Base-by-base conservation (phyloP, 2,329 filamentous ascomycete genomes). In the Venturia asperata region DNA sequence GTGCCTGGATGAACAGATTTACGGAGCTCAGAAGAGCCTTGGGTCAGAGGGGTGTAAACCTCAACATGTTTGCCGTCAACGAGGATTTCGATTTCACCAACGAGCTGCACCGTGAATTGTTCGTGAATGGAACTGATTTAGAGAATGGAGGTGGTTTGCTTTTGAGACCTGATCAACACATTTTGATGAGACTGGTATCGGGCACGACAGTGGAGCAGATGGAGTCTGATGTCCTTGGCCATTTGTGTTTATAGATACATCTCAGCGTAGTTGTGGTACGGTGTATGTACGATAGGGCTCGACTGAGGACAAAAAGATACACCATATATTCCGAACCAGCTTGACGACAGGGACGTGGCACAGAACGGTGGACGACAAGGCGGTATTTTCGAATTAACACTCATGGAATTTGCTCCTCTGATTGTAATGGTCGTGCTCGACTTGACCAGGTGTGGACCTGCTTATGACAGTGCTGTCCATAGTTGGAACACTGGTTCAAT, bases 121-220 rank as follows among this genome's bases (percentile, higher is more conserved):
- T 72, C 67, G 62, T 69, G 6, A 64, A 68, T 3, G 67, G 69
- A 3, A 68, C 71, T 52, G 65, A 67, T 1, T 62, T 77, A 7
- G 45, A 63, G 5, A 62, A 69, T 3, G 71, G 70, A 7, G 68
- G 70, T 17, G 75, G 71, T 0, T 66, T 74, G 6, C 62, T 78
- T 3, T 68, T 78, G 15, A 69, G 76, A n/a, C 76, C 76, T 3
- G 76, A 78, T 66, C 76, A 78, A 64, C 75, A 78, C 64, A 72
- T 77, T 63, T 69, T 73, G 66, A 69, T 19, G 45, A 37, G 42
- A 19, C 56, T 65, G 7, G 15, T 27, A 5, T 58, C 52, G 19
- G 27, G 15, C 17, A 58, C 52, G 52, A 58, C 52, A 58, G 52
- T 58, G 52, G 52, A 24, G 15, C 27, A 58, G 30, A 58, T 58